A percentile compares a stretch with the other conserved stretches of the same genome.
Conservation (phyloP, 768 basidiomycete genomes). For the Tulasnella sp. region DNA sequence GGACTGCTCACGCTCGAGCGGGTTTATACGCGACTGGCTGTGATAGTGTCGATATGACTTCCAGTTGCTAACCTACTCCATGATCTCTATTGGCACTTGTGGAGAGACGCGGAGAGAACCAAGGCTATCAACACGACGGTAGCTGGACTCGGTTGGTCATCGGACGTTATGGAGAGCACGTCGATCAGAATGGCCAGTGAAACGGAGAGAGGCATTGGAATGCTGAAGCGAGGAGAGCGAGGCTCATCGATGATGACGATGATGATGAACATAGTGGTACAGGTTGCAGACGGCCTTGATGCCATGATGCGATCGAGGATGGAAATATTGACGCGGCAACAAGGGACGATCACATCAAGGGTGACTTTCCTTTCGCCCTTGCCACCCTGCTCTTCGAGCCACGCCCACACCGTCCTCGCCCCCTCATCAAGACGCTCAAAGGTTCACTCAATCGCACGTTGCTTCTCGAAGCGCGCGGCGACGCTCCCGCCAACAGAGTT, state of each 20-base stretch:
- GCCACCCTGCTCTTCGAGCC: conserved; percentile 27
- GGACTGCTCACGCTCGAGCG: too few relatives aligned
- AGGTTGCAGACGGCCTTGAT: conserved; percentile 34
- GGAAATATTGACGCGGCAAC: conserved; percentile 39
- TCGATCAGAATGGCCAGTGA: too few relatives aligned
- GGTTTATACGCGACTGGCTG: too few relatives aligned
- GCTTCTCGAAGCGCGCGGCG: conserved; percentile 38
- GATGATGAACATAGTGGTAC: conserved; percentile 44
- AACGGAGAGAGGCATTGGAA: too few relatives aligned
- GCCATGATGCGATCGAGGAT: conserved; percentile 37
- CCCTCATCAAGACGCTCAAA: conserved; percentile 37
- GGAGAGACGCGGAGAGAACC: too few relatives aligned
- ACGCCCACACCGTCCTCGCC: conserved; percentile 28
- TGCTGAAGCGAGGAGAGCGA: conserved; percentile 30
- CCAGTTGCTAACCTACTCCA: too few relatives aligned
- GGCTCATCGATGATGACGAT: conserved; percentile 50
- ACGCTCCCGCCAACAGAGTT: conserved; percentile 39
- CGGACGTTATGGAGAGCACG: too few relatives aligned
- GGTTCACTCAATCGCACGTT: conserved; percentile 38
- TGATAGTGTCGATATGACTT: too few relatives aligned
- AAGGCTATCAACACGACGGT: too few relatives aligned
- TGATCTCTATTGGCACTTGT: too few relatives aligned
- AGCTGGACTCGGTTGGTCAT: too few relatives aligned
- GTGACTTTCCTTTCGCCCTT: conserved; percentile 32
- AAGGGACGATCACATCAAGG: conserved; percentile 46